Evolutionary conservation across 768 basidiomycete genomes (phyloP).

Genomic region (Lactarius sanguifluus): DNA sequence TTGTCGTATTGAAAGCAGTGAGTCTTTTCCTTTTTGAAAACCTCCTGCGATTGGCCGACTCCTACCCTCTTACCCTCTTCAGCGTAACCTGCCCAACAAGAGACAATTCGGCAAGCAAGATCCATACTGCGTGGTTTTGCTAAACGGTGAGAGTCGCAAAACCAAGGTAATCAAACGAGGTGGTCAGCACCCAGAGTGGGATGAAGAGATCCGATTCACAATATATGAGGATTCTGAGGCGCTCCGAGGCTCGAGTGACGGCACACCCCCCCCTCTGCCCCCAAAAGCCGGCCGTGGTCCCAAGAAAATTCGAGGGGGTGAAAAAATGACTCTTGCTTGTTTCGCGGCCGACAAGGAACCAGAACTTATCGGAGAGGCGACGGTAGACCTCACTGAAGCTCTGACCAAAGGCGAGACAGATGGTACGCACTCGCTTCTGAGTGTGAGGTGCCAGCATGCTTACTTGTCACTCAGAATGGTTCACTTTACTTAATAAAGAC

Average conservation of each 20-base stretch:
- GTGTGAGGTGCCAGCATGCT: constrained; percentile 17
- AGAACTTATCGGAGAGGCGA: constrained; percentile 89
- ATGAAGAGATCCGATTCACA: constrained; percentile 94
- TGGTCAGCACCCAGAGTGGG: constrained; percentile 99
- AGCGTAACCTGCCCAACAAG: constrained; percentile 91
- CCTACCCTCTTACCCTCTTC: constrained; percentile 7
- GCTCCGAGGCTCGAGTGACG: constrained; percentile 21
- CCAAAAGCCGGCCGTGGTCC: constrained; percentile 50
- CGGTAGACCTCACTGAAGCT: constrained; percentile 85
- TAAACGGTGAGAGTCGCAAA: constrained; percentile 80
- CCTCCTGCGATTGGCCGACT: neutral
- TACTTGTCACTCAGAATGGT: constrained; percentile 74
- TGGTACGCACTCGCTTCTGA: constrained; percentile 52
- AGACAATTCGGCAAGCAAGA: constrained; percentile 95
- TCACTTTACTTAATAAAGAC: constrained; percentile 83
- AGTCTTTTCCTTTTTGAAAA: constrained; percentile 34
- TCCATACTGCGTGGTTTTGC: constrained; percentile 81
- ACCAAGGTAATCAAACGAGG: constrained; percentile 96
- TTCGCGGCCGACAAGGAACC: constrained; percentile 98
- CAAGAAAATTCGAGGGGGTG: constrained; percentile 66
- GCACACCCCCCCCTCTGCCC: constrained; percentile 65
- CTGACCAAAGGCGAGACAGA: constrained; percentile 96
- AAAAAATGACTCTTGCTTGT: constrained; percentile 75
- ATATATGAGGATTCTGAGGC: constrained; percentile 71
- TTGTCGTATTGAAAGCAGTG: constrained; percentile 92